Conservation (phyloP, 495 filamentous ascomycete species). For the Choiromyces venosus region DNA sequence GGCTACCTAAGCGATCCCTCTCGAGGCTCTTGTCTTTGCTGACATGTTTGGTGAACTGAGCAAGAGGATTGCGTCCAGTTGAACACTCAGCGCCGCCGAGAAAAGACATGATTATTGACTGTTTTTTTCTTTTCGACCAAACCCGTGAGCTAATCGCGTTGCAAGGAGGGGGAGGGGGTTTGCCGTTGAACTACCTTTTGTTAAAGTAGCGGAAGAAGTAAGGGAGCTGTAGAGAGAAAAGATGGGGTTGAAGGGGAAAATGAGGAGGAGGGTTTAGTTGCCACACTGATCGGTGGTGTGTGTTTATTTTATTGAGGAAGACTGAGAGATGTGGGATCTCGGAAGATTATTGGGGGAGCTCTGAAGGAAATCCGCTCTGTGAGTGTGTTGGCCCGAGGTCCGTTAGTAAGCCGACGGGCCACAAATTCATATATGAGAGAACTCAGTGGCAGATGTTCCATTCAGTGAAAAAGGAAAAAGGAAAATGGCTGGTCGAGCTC, state of each 20-base stretch:
- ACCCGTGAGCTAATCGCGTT: not conserved
- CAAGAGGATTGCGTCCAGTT: conserved; percentile 89
- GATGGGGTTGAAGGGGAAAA: conserved; percentile 2
- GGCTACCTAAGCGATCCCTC: conserved; percentile 74
- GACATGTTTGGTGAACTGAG: conserved; percentile 92
- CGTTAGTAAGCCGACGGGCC: conserved; percentile 32
- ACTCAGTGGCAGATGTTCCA: not conserved
- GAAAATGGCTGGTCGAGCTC: not conserved
- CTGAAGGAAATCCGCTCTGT: conserved; percentile 14
- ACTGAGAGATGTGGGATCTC: not conserved
- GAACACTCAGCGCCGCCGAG: conserved; percentile 94
- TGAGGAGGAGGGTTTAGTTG: not conserved
- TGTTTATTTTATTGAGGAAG: not conserved
- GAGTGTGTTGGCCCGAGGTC: conserved; percentile 33
- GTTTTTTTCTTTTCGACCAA: not conserved
- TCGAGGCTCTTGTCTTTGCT: conserved; percentile 92
- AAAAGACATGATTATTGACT: conserved; percentile 66
- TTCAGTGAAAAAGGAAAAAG: not conserved
- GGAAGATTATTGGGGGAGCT: conserved; percentile 19
- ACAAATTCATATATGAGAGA: not conserved
- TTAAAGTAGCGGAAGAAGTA: conserved; percentile 1
- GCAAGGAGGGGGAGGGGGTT: not conserved
- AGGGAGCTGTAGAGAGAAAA: not conserved
- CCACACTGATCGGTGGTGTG: not conserved
- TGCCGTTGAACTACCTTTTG: conserved; percentile 2